Evolutionary conservation across 805 yeast genomes (phyloP), one percentile per base, ranked within the genome.

Genomic region (Candida taoyuanica): DNA sequence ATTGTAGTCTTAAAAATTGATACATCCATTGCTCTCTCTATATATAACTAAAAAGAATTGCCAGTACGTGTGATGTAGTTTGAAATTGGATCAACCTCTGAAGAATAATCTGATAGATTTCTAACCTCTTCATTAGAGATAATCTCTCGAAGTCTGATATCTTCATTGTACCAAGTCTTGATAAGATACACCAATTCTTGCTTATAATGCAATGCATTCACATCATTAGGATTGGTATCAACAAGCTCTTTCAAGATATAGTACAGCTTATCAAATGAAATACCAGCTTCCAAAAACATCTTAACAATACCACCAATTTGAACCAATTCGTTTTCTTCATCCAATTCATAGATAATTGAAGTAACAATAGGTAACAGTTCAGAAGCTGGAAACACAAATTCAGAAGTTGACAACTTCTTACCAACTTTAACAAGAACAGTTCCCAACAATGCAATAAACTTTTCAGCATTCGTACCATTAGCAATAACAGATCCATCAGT

Each of bases 361-460:
- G 81, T 70, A 33, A 85, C 64, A 43, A 82, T 66, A 42, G 85
- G 81, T 48, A 86, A 67, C 33, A 89, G 66, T 39, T 77, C 80
- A 46, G 76, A 76, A 6, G 85, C 70, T 15, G 96, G 95, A 66
- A 89, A 87, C 4, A 88, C 83, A 52, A 76, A 70, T 50, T 87
- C 95, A 29, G 85, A 77, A 17, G 74, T 73, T 37, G 75, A 68
- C 34, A 87, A 67, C 54, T 74, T 76, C 42, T 74, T 67, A 1
- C 95, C 96, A 36, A 82, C 61, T 14, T 62, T 56, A 7, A 66
- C 50, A 31, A 67, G 37, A 36, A 55, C 48, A 15, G 48, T 37
- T 11, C 49, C 40, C 36, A 54, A 24, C n/a, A 49, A 28, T 8
- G 50, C 54, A 17, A 46, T 39, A 26, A 29, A 43, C 32, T 37